Evolutionary conservation across 257 asterid genomes (phyloP), one percentile per base, ranked within the genome.

Genomic region (Solanum rostratum): DNA sequence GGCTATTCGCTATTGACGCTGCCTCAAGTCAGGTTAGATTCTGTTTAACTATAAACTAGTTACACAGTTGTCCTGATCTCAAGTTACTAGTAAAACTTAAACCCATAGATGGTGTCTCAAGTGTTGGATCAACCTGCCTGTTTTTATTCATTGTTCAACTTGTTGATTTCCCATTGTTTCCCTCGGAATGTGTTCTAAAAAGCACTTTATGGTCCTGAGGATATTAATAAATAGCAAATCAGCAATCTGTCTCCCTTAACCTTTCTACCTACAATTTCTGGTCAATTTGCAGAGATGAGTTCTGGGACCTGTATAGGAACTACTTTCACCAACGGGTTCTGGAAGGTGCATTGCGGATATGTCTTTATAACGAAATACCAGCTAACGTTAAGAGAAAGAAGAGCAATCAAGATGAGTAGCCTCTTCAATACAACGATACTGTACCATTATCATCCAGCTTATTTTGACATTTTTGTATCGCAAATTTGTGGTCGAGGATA

Each of bases 1-100:
- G 98, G 99, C 86, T 95, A 95, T 89, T 95, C 97, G 86, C 86
- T 96, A 86, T 91, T 96, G 88, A 91, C 97, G 55, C 97, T 96
- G 86, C 97, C 95, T 76, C 99, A 96, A 95, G 93, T 96, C 94
- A 95, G 99, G 99, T 95, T 84, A 41, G 93, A 65, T 80, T 49
- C 53, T 55, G 49, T 63, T 74, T 62, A 52, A 84, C 15, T 69
- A 29, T 60, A 57, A 46, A 62, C 84, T 83, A 1, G 19, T 24
- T 55, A 41, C 85, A 74, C 62, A 15, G 18, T 9, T n/a, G 22
- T 49, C 7, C 7, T 60, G 19, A 24, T 22, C 5, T 69, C 37
- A 70, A 49, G 69, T 24, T 29, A 41, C 46, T 52, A 49, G 59
- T 22, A 54, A 7, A 60, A 39, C 73, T 24, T 49, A 27, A 78